Base-by-base conservation (phyloP, 2,329 filamentous ascomycete species). In the Knufia petricola region DNA sequence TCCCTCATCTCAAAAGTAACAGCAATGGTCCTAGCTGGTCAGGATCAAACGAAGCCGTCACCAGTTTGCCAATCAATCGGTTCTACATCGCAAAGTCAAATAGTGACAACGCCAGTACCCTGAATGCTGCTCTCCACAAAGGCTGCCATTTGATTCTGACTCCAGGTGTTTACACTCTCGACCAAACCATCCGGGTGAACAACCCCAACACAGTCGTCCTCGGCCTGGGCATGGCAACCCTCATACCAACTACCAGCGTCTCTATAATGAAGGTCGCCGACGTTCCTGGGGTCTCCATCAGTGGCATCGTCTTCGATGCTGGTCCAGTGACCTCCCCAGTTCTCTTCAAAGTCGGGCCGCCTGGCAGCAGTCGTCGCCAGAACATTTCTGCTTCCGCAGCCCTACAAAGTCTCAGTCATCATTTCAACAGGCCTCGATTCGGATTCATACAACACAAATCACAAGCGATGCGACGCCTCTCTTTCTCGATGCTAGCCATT, bases 131-230 rank as follows among this genome's bases (percentile, higher is more conserved):
- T 19, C 38, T 41, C 8, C 17, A 26, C 4, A 4, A 41, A 41
- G 38, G 38, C 38, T 24, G 23, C 17, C 38, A 41, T 19, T 41
- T 41, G 38, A 41, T 41, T 20, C 21, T 41, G 38, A 41, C 38
- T 21, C 38, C 38, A 26, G 38, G 38, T 8, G 15, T 41, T 41
- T 41, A 41, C 21, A 6, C 8, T 13, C 38, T 41, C 17, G 38
- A 41, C 38, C 6, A 41, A 26, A 41, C 17, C 15, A 9, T 41
- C 9, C 17, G 10, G 6, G 38, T 41, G 8, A 20, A 24, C 21
- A 8, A 20, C 20, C 38, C 38, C 17, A 23, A 41, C 21, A 41
- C 15, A 10, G 38, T 41, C 17, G 23, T 41, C 38, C 21, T 41
- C 9, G 38, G 38, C 38, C 38, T 41, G 8, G 38, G 38, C 4